Evolutionary conservation across 2,329 filamentous ascomycete species (phyloP).

Genomic region (Fusarium falciforme): DNA sequence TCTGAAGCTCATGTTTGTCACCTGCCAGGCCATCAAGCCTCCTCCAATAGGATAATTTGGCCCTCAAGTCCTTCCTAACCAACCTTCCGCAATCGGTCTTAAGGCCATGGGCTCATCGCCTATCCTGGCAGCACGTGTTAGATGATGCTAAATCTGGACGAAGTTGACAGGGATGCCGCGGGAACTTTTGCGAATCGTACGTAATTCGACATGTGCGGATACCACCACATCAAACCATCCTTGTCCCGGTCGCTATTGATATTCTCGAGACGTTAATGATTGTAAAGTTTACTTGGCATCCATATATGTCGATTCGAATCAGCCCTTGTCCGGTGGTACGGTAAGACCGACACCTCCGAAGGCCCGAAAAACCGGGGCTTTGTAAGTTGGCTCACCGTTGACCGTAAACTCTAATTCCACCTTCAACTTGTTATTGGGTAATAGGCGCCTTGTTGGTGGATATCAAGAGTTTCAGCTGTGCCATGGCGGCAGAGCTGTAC

Average conservation of each 20-base stretch:
- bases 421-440: background rate
- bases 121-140: background rate
- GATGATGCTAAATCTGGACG: background rate
- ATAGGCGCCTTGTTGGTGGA: background rate
- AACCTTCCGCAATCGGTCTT: background rate
- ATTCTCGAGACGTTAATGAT: background rate
- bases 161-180: background rate
- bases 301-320: background rate
- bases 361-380: background rate
- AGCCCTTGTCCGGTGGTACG: background rate
- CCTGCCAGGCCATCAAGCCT: background rate
- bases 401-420: background rate
- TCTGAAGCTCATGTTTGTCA: background rate
- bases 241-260: background rate
- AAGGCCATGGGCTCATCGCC: background rate
- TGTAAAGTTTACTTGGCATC: background rate
- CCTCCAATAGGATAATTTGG: background rate
- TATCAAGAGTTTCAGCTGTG: background rate
- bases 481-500: background rate
- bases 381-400: background rate
- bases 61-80: background rate
- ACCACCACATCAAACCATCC: background rate
- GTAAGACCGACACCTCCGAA: background rate
- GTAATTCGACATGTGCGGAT: background rate
- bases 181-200: background rate